A percentile compares a stretch with the other conserved stretches of the same genome.
phyloP scores from a whole-genome alignment of 2,329 filamentous ascomycete species.

The Purpureocillium lavendulum region DNA sequence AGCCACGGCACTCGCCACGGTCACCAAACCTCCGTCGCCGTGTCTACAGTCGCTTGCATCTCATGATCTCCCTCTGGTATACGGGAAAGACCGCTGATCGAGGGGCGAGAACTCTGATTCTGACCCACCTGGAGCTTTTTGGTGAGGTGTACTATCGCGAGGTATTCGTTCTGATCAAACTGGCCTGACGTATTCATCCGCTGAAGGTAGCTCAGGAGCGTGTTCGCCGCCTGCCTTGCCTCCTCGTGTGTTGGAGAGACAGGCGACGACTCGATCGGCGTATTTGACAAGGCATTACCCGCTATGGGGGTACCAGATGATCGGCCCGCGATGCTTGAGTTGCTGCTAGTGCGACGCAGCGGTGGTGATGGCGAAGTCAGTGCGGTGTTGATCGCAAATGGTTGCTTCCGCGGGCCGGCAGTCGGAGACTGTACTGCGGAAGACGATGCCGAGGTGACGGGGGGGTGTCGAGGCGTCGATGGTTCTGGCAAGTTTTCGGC shows the following conservation, averaged over 20 bases:
- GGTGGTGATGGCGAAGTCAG: conserved; percentile 29
- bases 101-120: conserved; percentile 21
- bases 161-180: conserved; percentile 68
- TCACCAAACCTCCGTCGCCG: conserved; percentile 18
- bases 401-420: conserved; percentile 32
- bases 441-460: conserved; percentile 36
- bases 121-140: conserved; percentile 73
- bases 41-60: conserved; percentile 22
- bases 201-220: conserved; percentile 75
- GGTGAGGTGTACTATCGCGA: conserved; percentile 72
- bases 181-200: conserved; percentile 57
- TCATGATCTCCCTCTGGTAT: conserved; percentile 51
- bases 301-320: conserved; percentile 12
- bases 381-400: conserved; percentile 35
- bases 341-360: conserved; percentile 24
- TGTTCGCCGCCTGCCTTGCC: conserved; percentile 70
- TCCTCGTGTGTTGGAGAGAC: conserved; percentile 75
- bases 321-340: conserved; percentile 22
- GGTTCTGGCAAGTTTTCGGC: conserved; percentile 25
- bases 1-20: too few species aligned
- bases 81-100: conserved; percentile 41
- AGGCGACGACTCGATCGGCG: conserved; percentile 44
- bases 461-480: conserved; percentile 40
- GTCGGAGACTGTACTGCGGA: conserved; percentile 44
- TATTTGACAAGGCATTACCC: conserved; percentile 11